Evolutionary conservation across 768 basidiomycete species (phyloP).

Genomic region (Pulveroboletus sp.): DNA sequence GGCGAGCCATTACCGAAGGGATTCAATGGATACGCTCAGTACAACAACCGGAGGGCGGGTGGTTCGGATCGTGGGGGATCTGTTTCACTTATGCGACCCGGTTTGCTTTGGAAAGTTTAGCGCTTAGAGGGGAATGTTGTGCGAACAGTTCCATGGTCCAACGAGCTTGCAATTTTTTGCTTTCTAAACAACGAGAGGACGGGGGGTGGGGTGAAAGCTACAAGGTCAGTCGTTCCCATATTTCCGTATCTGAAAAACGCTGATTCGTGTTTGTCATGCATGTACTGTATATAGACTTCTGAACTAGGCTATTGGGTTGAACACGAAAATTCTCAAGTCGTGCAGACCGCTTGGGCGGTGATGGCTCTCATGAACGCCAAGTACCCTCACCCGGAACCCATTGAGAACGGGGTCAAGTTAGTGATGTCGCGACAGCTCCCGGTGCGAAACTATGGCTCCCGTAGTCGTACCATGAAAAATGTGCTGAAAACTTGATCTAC

Average conservation of each 20-base stretch:
- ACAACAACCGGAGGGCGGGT: constrained; percentile 84
- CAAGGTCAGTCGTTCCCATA: constrained; percentile 52
- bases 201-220: constrained; percentile 99
- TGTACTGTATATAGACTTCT: no score
- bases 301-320: constrained; percentile 77
- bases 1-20: constrained; percentile 60
- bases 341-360: constrained; percentile 91
- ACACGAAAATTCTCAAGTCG: constrained; percentile 79
- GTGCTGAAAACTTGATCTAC: background rate
- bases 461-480: no score
- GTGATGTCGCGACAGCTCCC: constrained; percentile 87
- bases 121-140: constrained; percentile 87
- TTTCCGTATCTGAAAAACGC: background rate
- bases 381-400: constrained; percentile 78
- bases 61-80: constrained; percentile 96
- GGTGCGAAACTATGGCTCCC: no score
- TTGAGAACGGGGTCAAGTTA: constrained; percentile 71
- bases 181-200: constrained; percentile 79
- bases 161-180: constrained; percentile 79
- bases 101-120: constrained; percentile 89
- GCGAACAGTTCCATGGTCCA: constrained; percentile 62
- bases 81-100: constrained; percentile 98
- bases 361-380: constrained; percentile 88
- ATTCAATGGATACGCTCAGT: constrained; percentile 76
- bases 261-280: background rate